Base-by-base conservation (phyloP, 2,329 filamentous ascomycete genomes). In the Nothopassalora personata region DNA sequence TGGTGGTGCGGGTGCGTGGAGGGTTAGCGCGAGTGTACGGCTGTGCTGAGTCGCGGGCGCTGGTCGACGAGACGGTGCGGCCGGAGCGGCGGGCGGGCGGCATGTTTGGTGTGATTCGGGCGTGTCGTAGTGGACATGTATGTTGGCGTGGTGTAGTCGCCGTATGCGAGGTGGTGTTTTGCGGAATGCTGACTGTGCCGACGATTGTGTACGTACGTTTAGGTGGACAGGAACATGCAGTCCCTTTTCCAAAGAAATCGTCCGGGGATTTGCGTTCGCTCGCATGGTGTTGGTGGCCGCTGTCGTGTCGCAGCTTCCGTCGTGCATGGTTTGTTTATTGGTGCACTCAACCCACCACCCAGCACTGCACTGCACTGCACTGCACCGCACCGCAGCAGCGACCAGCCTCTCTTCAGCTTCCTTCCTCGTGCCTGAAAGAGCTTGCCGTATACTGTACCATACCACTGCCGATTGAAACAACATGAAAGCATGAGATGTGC, bases 61-160 rank as follows among this genome's bases (percentile, higher is more conserved):
- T 48, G 43, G 65, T 61, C 36, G 60, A 58, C 50, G 65, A 60
- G 54, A 62, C 63, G 52, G 68, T 59, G 63, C 68, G 68, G 43
- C 66, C 54, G 51, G 70, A 70, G 61, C 71, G 70, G 53, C 71
- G 68, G 30, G 66, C 61, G 13, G 70, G 67, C 53, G 71, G 70
- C 71, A 73, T 73, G 60, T 23, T 23, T 23, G 1, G 23, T 23
- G 19, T 61, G 57, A 47, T n/a, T n/a, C 23, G 45, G 39, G 33
- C 36, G 27, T 51, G 46, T 27, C 28, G 57, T 19, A 5, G 53
- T 11, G 34, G 2, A 23, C 23, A 23, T 23, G 15, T 30, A 23
- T n/a, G 33, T 52, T 51, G n/a, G 23, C 23, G 23, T 28, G 54
- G 52, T 33, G 33, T 33, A 18, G 53, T 45, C 30, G 39, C 56